Conservation (phyloP, 2,329 filamentous ascomycete species). For the Zelopaecilomyces penicillatus region DNA sequence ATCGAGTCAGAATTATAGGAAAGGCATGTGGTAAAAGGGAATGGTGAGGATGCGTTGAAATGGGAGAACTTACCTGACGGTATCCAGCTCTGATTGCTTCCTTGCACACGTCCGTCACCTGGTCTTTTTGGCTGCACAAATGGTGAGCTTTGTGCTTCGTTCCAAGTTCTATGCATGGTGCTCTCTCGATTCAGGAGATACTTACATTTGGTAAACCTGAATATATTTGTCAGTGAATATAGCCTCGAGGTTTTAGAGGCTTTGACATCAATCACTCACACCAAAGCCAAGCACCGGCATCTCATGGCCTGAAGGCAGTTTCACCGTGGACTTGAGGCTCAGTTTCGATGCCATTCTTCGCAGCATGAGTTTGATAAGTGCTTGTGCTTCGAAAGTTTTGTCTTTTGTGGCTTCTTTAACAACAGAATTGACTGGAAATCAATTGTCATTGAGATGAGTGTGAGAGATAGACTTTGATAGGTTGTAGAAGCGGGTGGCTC, state of each 20-base stretch:
- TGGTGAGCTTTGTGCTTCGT: neutral
- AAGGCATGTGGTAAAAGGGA: neutral
- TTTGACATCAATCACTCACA: conserved; percentile 27
- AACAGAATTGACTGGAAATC: no score
- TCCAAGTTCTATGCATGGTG: neutral
- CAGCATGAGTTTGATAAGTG: conserved; percentile 6
- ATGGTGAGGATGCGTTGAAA: neutral
- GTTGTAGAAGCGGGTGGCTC: no score
- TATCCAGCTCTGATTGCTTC: conserved; percentile 44
- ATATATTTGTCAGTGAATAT: conserved; percentile 2
- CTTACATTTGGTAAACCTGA: conserved; percentile 47
- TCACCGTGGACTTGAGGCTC: conserved; percentile 38
- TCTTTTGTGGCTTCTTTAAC: neutral
- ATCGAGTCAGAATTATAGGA: no score
- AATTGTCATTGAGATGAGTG: no score
- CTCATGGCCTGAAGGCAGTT: conserved; percentile 46
- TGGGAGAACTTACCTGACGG: conserved; percentile 35
- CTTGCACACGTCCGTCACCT: conserved; percentile 27
- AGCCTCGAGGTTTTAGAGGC: neutral
- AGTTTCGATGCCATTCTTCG: conserved; percentile 38
- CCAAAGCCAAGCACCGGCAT: conserved; percentile 47
- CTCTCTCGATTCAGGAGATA: neutral
- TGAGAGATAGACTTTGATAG: no score
- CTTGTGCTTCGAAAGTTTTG: neutral
- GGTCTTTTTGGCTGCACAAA: conserved; percentile 19